Percentiles rank a stretch among this genome's conserved stretches.
Evolutionary conservation across 106 monocot species (phyloP).

Genomic region (Dendrobium officinale): DNA sequence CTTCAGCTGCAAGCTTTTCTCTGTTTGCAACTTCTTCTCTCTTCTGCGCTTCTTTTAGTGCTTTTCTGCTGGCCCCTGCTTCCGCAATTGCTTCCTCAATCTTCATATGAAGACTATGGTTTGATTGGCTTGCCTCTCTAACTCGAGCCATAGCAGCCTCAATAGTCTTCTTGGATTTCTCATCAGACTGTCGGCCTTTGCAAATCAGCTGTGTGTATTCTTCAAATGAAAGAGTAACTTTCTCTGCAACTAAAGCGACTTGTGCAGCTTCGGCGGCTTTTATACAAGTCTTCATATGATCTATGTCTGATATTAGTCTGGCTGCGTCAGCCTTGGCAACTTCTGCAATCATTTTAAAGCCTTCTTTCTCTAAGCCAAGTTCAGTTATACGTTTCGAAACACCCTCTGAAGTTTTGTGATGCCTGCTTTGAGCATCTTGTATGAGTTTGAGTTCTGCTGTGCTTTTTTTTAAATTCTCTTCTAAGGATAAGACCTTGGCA

Average conservation of each 20-base stretch:
- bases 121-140: constrained; percentile 35
- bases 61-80: constrained; percentile 42
- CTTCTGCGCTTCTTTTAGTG: constrained; percentile 39
- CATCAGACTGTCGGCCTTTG: constrained; percentile 48
- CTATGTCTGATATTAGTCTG: constrained; percentile 29
- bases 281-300: constrained; percentile 29
- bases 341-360: constrained; percentile 30
- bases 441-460: constrained; percentile 22
- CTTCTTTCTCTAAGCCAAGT: constrained; percentile 43
- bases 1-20: constrained; percentile 46
- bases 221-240: constrained; percentile 36
- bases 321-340: constrained; percentile 31
- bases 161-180: constrained; percentile 23
- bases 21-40: constrained; percentile 41
- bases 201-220: constrained; percentile 37
- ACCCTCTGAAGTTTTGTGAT: constrained; percentile 13
- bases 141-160: constrained; percentile 31
- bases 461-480: constrained; percentile 39
- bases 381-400: constrained; percentile 36
- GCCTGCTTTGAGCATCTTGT: constrained; percentile 13
- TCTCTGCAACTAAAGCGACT: constrained; percentile 33
- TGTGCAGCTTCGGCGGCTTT: constrained; percentile 29
- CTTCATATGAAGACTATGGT: constrained; percentile 26
- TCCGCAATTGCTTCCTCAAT: constrained; percentile 52
- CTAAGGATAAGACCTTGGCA: constrained; percentile 21